Evolutionary conservation across 1,284 basidiomycete species (phyloP), one percentile per base, ranked within the genome.

Genomic region (Puccinia novopanici): DNA sequence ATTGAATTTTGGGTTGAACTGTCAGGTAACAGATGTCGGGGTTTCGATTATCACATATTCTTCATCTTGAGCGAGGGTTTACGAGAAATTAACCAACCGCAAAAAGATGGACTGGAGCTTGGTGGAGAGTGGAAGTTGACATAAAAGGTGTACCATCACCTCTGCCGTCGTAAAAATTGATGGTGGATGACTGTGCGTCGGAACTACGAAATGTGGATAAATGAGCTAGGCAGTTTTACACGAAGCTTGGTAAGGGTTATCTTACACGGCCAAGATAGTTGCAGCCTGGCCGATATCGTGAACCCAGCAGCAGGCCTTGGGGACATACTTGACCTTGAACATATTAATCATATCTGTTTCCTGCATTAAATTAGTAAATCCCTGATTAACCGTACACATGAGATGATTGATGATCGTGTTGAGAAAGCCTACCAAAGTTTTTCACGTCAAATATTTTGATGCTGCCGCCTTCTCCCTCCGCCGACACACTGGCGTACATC

Each of bases 371-470:
- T 75, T 24, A 61, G 73, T 48, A 40, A 63, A 63, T 40, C 15
- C 61, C 37, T 42, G 61, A 22, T 45, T 42, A 75, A 27, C 19
- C 30, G 54, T 48, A 45, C n/a, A 63, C 13, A 61, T 34, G 27
- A 61, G 22, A 40, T 22, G 61, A 63, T 10, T 9, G 19, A 22
- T 19, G 17, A 48, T 12, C 45, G 34, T 34, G 13, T 34, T 42
- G 34, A 57, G 37, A n/a, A n/a, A 48, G 85, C 90, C 80, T 84
- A 94, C 94, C 94, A 86, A 97, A 97, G 87, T 98, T 98, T 83
- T 97, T 89, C 0, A 99, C 94, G 85, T 99, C 97, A 85, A 98
- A 99, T 42, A 99, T 92, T 85, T 98, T 95, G 57, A 92, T 93
- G 42, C 85, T 86, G 4, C 86, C 85, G 61, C 81, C 94, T 24